A percentile compares a stretch with the other conserved stretches of the same genome.
Conservation (phyloP, 2,329 filamentous ascomycete species). For the Fusarium tricinctum region DNA sequence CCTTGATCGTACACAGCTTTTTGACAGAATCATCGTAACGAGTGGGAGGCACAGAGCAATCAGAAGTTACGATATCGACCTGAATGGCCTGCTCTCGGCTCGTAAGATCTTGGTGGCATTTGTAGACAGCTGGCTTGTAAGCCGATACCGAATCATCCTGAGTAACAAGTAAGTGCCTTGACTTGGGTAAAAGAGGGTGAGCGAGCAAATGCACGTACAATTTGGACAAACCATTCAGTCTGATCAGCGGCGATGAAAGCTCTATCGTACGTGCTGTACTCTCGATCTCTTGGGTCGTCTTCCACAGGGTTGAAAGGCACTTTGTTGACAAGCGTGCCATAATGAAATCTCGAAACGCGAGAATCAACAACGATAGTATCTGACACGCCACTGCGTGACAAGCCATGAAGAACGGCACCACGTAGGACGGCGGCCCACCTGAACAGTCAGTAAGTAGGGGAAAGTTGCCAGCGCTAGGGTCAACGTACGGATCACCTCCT, state of each 20-base stretch:
- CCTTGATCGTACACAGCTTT: slow-evolving; percentile 38
- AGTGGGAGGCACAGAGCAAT: slow-evolving; percentile 18
- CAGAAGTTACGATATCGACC: slow-evolving; percentile 29
- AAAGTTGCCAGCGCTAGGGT: accelerated
- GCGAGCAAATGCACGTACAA: slow-evolving; percentile 20
- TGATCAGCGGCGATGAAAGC: slow-evolving; percentile 46
- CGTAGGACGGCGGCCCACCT: slow-evolving; percentile 56
- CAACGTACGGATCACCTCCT: slow-evolving; percentile 53
- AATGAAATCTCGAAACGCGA: slow-evolving; percentile 51
- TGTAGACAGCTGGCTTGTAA: slow-evolving; percentile 1
- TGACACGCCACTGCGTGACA: slow-evolving; percentile 15
- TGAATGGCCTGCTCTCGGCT: slow-evolving; percentile 6
- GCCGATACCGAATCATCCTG: slow-evolving; percentile 38
- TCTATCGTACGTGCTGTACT: slow-evolving; percentile 26
- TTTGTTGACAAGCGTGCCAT: slow-evolving; percentile 41
- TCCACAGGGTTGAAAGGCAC: slow-evolving; percentile 26
- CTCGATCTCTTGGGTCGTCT: slow-evolving; percentile 42
- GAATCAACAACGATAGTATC: slow-evolving; percentile 41
- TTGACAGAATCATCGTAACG: slow-evolving; percentile 24
- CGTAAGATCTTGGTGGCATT: slow-evolving; percentile 31
- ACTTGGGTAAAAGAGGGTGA: neutral
- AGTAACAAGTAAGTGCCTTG: neutral
- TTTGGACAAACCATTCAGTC: slow-evolving; percentile 51
- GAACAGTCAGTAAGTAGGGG: neutral
- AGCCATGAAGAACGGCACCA: slow-evolving; percentile 52